Conservation (phyloP, 148 eudicot genomes). For the Gaultheria prostrata region DNA sequence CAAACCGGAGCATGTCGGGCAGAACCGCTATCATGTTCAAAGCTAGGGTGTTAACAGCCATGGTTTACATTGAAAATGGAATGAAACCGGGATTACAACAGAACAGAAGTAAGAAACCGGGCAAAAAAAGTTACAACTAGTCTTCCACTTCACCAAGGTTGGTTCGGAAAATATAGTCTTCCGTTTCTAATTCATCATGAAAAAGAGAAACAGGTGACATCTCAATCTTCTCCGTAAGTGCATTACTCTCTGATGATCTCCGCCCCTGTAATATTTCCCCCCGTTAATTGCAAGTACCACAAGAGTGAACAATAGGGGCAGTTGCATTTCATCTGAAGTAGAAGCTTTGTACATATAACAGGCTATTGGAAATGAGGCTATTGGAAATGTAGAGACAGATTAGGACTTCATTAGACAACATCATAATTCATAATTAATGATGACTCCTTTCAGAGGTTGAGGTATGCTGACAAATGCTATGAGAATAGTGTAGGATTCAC, state of each 20-base stretch:
- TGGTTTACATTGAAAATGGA: background rate
- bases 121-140: slow-evolving; percentile 4
- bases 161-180: slow-evolving; percentile 74
- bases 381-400: background rate
- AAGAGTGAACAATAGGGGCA: background rate
- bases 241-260: slow-evolving; percentile 34
- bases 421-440: background rate
- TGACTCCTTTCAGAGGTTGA: background rate
- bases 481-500: background rate
- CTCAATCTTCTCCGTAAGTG: slow-evolving; percentile 22
- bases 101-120: background rate
- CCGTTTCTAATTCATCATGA: slow-evolving; percentile 85
- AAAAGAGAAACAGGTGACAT: slow-evolving; percentile 43
- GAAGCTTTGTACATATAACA: background rate
- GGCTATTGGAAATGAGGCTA: background rate
- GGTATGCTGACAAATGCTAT: background rate
- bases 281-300: background rate
- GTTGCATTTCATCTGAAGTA: background rate
- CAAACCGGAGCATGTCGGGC: background rate
- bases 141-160: slow-evolving; percentile 48
- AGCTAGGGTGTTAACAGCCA: background rate
- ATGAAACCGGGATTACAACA: background rate
- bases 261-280: slow-evolving; percentile 52
- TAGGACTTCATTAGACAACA: background rate
- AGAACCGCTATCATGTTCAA: background rate